A percentile compares a stretch with the other conserved stretches of the same genome.
phyloP scores from a whole-genome alignment of 2,329 filamentous ascomycete genomes.

The Monosporascus sp. region DNA sequence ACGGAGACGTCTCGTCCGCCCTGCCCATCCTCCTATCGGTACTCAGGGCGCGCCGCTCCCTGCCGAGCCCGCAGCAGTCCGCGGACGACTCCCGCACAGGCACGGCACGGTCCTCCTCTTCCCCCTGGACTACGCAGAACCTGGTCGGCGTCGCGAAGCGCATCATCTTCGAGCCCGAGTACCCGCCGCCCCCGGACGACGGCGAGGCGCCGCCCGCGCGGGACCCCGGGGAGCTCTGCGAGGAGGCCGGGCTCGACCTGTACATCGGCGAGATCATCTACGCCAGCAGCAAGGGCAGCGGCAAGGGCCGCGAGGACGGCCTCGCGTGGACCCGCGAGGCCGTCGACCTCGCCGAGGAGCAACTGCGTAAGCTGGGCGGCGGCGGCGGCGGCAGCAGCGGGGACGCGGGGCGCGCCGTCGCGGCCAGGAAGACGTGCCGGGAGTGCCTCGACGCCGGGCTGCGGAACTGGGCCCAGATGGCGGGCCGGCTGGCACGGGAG shows the following conservation, averaged over 20 bases:
- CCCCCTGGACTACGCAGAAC: conserved; percentile 19
- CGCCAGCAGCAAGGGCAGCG: conserved; percentile 40
- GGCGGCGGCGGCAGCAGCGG: conserved; percentile 10
- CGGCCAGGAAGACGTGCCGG: conserved; percentile 58
- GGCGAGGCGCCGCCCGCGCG: conserved; percentile 65
- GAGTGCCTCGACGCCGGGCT: conserved; percentile 74
- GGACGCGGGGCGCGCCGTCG: conserved; percentile 32
- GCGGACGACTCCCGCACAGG: neutral
- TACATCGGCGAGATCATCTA: conserved; percentile 95
- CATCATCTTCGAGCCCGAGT: conserved; percentile 48
- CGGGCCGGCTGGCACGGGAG: conserved; percentile 55
- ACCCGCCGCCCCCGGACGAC: conserved; percentile 65
- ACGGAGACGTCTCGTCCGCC: conserved; percentile 60
- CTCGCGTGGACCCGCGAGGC: conserved; percentile 87
- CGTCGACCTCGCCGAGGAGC: conserved; percentile 72
- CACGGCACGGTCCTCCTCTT: conserved; percentile 5
- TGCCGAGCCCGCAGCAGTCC: conserved; percentile 23
- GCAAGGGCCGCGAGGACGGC: conserved; percentile 55
- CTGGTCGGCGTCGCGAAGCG: conserved; percentile 23
- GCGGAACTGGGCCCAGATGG: conserved; percentile 80
- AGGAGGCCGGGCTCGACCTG: conserved; percentile 79
- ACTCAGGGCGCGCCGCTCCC: conserved; percentile 69
- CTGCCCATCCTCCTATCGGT: conserved; percentile 83
- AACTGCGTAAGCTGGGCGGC: conserved; percentile 43
- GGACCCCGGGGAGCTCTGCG: conserved; percentile 62